Evolutionary conservation across 371 early-diverging fungal species (phyloP), one percentile per base, ranked within the genome.

Genomic region (Mortierella sp.): DNA sequence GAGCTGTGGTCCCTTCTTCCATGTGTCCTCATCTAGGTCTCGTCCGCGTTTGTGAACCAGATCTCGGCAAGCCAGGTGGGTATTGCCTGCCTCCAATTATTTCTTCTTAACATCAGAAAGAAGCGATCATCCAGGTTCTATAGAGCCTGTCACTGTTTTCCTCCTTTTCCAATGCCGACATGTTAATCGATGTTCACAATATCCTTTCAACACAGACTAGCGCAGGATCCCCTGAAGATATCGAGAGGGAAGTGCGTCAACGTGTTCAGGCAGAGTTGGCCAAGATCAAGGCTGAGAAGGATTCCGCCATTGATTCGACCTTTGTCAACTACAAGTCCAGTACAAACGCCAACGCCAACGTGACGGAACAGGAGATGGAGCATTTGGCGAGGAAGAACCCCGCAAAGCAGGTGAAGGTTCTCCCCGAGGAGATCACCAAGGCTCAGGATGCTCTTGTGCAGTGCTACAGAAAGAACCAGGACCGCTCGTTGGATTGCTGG

Each of bases 401-500:
- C 26, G 28, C 79, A 37, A 86, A 86, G 54, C 86, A 81, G 26
- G 74, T 79, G 75, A 86, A 86, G 77, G 77, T 72, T 48, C 69
- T 86, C 72, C 86, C 86, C 9, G 86, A 86, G 69, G 86, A 86
- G 61, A 81, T 86, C 72, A 77, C 78, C 50, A 81, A 71, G 28
- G 90, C 90, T 5, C 90, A 89, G 73, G 88, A 90, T 53, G 88
- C 87, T 16, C 82, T 88, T 24, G 82, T 86, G 8, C 79, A 79
- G 11, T 90, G 90, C 78, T 82, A 89, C 74, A 76, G 72, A 53
- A 82, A 90, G 46, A 89, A 90, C 76, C 76, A 88, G 50, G 88
- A 86, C 59, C 79, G 87, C 37, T 76, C 91, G 21, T 81, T 90
- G 78, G 88, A 90, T 77, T 90, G 90, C 88, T 90, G 90, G 90